Evolutionary conservation across 768 basidiomycete genomes (phyloP), one percentile per base, ranked within the genome.

Genomic region (Russula foetens): DNA sequence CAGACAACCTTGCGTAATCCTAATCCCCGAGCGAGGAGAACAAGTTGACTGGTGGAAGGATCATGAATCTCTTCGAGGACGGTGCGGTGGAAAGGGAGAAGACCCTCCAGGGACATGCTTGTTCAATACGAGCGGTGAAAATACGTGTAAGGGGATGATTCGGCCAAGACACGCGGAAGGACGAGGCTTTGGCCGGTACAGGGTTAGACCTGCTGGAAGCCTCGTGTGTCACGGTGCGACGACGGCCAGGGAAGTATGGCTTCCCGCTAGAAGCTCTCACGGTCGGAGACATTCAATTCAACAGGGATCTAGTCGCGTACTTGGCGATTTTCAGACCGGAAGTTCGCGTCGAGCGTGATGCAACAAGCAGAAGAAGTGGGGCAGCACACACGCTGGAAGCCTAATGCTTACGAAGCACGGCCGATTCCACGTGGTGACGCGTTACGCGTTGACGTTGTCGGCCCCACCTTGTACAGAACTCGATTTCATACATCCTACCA

Each of bases 1-100:
- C 91, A 93, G 46, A 93, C 70, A 54, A 97, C 79, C 59, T 85
- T 78, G 14, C 95, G 82, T 62, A 98, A 75, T 0, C 97, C 97
- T 2, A 99, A 80, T 0, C 97, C 97, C 33, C 95, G 88, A 1
- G 92, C 95, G 33, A 99, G 75, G 44, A 99, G 71, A 41, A 90
- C 72, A 9, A 91, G 75, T 66, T 90, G 88, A 67, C 78, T 88
- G 8, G 82, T 86, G 12, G 80, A 78, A 38, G 88, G 89, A 71
- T 90, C 87, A 71, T 87, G 84, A 15, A 89, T 81, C 43, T 81
- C 76, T 67, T 86, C 79, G 56, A 90, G 70, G 54, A 90, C 84
- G 49, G 77, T 70, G 63, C 79, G 84, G 75, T 90, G 88, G 67
- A 84, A 90, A 0, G 85, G 76, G 14, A 90, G 78, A 17, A 79